phyloP scores from a whole-genome alignment of 106 monocot genomes.

The Cymbidium sinense region DNA sequence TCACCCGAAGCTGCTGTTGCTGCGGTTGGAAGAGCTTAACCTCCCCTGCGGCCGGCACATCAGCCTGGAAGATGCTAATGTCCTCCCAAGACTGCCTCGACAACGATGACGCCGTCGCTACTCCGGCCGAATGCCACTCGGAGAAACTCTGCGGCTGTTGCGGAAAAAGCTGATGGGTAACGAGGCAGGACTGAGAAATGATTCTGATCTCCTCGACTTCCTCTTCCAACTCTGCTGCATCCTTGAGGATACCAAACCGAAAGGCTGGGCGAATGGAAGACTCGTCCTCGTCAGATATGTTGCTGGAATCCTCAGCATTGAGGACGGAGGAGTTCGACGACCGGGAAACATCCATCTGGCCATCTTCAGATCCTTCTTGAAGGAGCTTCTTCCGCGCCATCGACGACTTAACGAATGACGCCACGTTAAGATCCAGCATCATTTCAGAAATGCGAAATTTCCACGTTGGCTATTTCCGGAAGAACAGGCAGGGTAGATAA shows the following conservation, averaged over 20 bases:
- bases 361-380: background rate
- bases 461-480: no score
- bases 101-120: slow-evolving; percentile 9
- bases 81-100: slow-evolving; percentile 21
- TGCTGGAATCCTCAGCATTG: slow-evolving; percentile 36
- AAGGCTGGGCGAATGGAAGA: slow-evolving; percentile 33
- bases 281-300: slow-evolving; percentile 24
- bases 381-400: background rate
- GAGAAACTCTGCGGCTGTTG: background rate
- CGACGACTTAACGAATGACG: background rate
- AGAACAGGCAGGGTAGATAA: no score
- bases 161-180: slow-evolving; percentile 48
- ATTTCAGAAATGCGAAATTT: background rate
- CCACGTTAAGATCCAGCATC: slow-evolving; percentile 2
- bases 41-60: slow-evolving; percentile 1
- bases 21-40: slow-evolving; percentile 13
- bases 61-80: slow-evolving; percentile 25
- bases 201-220: slow-evolving; percentile 2
- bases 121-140: background rate
- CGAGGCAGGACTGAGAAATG: background rate
- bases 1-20: slow-evolving; percentile 20
- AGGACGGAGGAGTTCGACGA: slow-evolving; percentile 66
- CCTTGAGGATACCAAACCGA: slow-evolving; percentile 48
- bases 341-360: slow-evolving; percentile 33
- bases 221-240: slow-evolving; percentile 15